phyloP scores from a whole-genome alignment of 2,329 filamentous ascomycete species.

The Cytospora piceicola region DNA sequence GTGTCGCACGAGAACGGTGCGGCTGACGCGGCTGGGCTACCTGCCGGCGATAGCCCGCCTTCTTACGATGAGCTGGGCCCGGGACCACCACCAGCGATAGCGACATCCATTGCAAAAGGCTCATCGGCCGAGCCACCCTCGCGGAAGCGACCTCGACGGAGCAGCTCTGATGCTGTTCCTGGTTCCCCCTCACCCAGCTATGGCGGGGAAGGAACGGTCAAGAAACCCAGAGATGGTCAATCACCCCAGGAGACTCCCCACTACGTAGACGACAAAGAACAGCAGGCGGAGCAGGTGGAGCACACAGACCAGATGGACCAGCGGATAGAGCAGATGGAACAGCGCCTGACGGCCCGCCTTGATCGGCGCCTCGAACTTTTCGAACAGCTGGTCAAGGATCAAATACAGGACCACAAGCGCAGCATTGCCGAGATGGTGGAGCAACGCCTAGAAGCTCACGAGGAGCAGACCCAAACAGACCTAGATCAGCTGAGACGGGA shows the following conservation, averaged over 20 bases:
- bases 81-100: not conserved
- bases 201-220: not conserved
- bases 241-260: not conserved
- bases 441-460: not conserved
- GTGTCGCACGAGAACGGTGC: not conserved
- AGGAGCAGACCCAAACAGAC: not conserved
- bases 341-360: not conserved
- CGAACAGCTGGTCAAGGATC: not conserved
- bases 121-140: not conserved
- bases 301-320: not conserved
- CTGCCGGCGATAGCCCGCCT: not conserved
- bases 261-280: not conserved
- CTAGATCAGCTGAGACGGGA: not conserved
- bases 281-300: not conserved
- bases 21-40: not conserved
- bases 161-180: not conserved
- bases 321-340: not conserved
- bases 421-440: not conserved
- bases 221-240: not conserved
- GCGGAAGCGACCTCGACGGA: not conserved
- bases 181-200: not conserved
- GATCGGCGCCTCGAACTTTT: not conserved
- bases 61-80: constrained; percentile 4
- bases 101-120: not conserved
- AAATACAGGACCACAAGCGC: not conserved